Percentiles rank a stretch among this genome's conserved stretches.
These are phyloP conservation scores for Solanum medicagineum DNA, from an alignment of 257 asterid species.

Conservation along the genomic window DNA sequence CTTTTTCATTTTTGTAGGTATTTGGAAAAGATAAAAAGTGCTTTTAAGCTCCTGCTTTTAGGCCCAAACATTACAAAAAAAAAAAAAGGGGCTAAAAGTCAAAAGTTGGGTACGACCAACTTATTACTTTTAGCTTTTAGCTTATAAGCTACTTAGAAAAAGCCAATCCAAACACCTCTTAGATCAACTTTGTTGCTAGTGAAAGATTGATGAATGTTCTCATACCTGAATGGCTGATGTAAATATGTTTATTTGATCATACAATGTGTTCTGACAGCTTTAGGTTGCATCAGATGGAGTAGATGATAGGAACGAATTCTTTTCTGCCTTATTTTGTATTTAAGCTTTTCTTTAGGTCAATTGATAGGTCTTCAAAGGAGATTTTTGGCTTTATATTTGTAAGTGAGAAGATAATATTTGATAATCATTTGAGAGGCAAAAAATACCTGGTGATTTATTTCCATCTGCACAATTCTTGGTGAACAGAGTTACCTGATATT, in stretches of 20 bases:
- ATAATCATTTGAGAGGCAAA: not conserved
- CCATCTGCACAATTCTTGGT: not conserved
- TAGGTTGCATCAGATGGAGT: not conserved
- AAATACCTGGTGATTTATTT: not conserved
- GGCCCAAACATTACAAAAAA: no score
- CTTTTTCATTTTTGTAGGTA: no score
- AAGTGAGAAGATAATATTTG: not conserved
- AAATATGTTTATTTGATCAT: not conserved
- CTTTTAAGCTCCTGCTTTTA: no score
- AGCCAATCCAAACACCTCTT: no score
- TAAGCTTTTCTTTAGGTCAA: not conserved
- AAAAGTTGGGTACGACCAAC: no score
- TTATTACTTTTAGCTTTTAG: no score
- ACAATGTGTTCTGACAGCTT: not conserved
- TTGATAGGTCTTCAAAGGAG: not conserved
- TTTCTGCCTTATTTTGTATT: not conserved
- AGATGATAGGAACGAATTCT: not conserved
- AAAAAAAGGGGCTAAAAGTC: no score
- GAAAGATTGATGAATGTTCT: not conserved
- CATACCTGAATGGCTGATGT: not conserved
- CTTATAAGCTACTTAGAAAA: no score
- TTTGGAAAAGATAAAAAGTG: no score
- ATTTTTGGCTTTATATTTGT: not conserved
- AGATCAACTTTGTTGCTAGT: not conserved
- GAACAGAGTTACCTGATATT: not conserved